These are phyloP conservation scores for Arthrobotrys sinensis DNA, from an alignment of 2,329 filamentous ascomycete genomes.

Conservation along the genomic window DNA sequence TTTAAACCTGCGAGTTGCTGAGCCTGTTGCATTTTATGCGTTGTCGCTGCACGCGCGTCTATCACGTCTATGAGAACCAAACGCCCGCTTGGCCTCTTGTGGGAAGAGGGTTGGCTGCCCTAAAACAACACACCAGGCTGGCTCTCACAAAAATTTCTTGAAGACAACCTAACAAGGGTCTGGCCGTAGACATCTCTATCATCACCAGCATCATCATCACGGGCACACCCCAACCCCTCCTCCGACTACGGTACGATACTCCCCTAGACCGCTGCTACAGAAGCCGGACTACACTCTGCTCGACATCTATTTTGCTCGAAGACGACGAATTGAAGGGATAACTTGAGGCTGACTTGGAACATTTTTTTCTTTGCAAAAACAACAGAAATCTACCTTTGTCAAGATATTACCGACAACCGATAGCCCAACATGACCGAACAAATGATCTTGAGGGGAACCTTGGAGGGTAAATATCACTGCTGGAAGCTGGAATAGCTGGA, in stretches of 20 bases:
- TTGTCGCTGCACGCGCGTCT: constrained; percentile 29
- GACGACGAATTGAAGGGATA: constrained; percentile 33
- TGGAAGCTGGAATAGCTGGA: constrained; percentile 29
- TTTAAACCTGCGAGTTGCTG: background rate
- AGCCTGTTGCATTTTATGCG: constrained; percentile 44
- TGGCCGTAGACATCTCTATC: constrained; percentile 49
- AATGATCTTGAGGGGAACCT: constrained; percentile 64
- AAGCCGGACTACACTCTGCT: constrained; percentile 15
- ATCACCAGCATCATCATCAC: constrained; percentile 59
- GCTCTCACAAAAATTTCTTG: constrained; percentile 61
- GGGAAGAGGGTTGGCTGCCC: constrained; percentile 59
- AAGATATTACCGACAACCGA: constrained; percentile 38
- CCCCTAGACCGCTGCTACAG: constrained; percentile 23
- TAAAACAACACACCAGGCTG: constrained; percentile 54
- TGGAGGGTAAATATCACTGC: constrained; percentile 64
- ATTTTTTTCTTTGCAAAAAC: constrained; percentile 11
- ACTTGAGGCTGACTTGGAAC: constrained; percentile 46
- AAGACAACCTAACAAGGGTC: constrained; percentile 51
- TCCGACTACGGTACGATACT: constrained; percentile 60
- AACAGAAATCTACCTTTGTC: constrained; percentile 49
- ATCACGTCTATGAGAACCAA: background rate
- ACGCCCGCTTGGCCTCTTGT: constrained; percentile 34
- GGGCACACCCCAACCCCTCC: constrained; percentile 41
- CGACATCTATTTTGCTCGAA: constrained; percentile 26
- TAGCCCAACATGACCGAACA: constrained; percentile 59